Evolutionary conservation across 768 basidiomycete genomes (phyloP), one percentile per base, ranked within the genome.

Genomic region (Boletus speciosus): DNA sequence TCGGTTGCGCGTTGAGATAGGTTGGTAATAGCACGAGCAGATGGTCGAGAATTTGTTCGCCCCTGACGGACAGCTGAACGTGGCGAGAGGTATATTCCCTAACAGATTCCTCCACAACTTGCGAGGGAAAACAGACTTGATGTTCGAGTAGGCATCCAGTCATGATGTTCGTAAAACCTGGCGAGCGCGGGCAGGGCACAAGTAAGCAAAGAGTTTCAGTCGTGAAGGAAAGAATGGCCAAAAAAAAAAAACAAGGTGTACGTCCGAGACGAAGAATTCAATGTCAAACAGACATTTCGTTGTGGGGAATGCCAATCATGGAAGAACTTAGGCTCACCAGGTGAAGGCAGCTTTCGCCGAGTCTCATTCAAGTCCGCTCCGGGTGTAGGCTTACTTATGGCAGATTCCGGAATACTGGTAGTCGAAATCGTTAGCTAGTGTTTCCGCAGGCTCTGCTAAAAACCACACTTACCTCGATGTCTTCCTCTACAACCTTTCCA

Each of bases 151-250:
- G 54, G 41, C 51, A 44, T 62, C 39, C 51, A 8, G 48, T 53
- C 65, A 67, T 66, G 44, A 60, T 5, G 51, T 50, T 65, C 65
- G 53, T 62, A 16, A 58, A 57, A 55, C 32, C 54, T 56, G 56
- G 60, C 10, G 49, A 45, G 47, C 31, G 29, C 32, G 51, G 44
- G 41, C 5, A 38, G 29, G 37, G 31, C 21, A 44, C 34, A 8
- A 36, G 47, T 36, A 14, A 55, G 51, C 29, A 39, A 40, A 27
- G 36, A 19, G 56, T 47, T 56, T 41, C 42, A n/a, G 51, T 48
- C 38, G n/a, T 7, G 21, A 51, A 50, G 27, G 23, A 52, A 56
- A 54, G 46, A 29, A 46, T 10, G n/a, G 42, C 34, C 23, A 23
- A 23, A 25, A 25, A 3, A 25, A 25, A 42, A 47, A 52, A 42